Percentiles rank a stretch among this genome's conserved stretches.
These are phyloP conservation scores for Fraxinus cuspidata DNA, from an alignment of 257 asterid species.

Conservation along the genomic window DNA sequence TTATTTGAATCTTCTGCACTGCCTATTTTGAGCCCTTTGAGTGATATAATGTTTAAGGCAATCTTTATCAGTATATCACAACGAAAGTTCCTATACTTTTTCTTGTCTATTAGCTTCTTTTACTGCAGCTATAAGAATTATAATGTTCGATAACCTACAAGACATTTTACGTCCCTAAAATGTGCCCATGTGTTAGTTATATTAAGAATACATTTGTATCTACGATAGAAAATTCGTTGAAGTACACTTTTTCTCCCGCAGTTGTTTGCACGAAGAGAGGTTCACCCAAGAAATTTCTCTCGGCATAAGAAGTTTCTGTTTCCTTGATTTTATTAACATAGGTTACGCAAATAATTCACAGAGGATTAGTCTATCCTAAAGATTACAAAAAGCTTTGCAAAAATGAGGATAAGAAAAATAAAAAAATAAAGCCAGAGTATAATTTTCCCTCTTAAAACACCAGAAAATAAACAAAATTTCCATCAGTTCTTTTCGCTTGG, in stretches of 20 bases:
- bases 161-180: neutral
- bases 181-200: neutral
- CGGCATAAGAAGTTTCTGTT: neutral
- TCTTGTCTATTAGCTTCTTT: neutral
- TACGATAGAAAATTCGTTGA: neutral
- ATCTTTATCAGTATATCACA: neutral
- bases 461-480: slow-evolving; percentile 28
- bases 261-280: neutral
- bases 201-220: neutral
- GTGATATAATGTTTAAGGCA: neutral
- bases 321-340: slow-evolving; percentile 41
- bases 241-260: neutral
- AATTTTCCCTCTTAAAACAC: slow-evolving; percentile 31
- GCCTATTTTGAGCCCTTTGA: neutral
- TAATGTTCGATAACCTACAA: neutral
- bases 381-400: slow-evolving; percentile 44
- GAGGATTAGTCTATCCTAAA: slow-evolving; percentile 39
- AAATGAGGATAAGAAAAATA: slow-evolving; percentile 12
- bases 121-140: neutral
- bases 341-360: slow-evolving; percentile 50
- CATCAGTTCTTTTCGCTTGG: slow-evolving; percentile 53
- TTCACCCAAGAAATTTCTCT: neutral
- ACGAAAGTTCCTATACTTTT: neutral
- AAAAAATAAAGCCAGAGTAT: slow-evolving; percentile 24
- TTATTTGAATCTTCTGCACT: neutral